These are phyloP conservation scores for Lichenothelia convexa DNA, from an alignment of 495 filamentous ascomycete species.

Conservation along the genomic window DNA sequence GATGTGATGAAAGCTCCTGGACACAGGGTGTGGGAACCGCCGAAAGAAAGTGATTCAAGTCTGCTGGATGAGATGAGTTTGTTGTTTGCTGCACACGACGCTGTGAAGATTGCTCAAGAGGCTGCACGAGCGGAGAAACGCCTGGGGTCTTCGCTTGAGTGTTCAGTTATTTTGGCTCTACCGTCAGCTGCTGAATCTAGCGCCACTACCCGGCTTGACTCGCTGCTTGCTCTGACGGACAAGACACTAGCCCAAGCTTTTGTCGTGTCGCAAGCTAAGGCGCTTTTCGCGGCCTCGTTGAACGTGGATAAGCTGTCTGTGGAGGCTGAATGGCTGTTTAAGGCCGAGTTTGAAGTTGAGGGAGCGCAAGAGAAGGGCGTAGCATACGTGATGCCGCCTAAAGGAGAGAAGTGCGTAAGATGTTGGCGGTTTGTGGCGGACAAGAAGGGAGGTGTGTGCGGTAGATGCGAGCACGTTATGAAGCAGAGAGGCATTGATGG, in stretches of 20 bases:
- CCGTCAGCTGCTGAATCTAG: constrained; percentile 8
- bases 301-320: neutral
- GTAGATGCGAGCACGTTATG: constrained; percentile 54
- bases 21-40: neutral
- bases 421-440: constrained; percentile 69
- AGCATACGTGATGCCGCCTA: constrained; percentile 49
- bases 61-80: constrained; percentile 10
- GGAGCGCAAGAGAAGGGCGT: constrained; percentile 23
- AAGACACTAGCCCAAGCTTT: constrained; percentile 55
- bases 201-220: constrained; percentile 9
- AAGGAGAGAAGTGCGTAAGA: constrained; percentile 54
- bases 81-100: constrained; percentile 26
- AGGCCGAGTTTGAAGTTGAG: constrained; percentile 29
- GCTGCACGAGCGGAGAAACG: constrained; percentile 41
- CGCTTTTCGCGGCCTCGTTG: constrained; percentile 25
- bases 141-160: constrained; percentile 58
- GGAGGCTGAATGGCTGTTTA: constrained; percentile 4
- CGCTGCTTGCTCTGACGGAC: constrained; percentile 9
- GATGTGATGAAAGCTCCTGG: constrained; percentile 6
- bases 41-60: constrained; percentile 12
- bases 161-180: constrained; percentile 28
- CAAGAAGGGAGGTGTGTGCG: constrained; percentile 44
- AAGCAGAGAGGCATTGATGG: constrained; percentile 9
- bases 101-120: constrained; percentile 57
- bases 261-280: constrained; percentile 51